Conservation (phyloP, 2,329 filamentous ascomycete genomes). For the Colletotrichum chlorophyti region DNA sequence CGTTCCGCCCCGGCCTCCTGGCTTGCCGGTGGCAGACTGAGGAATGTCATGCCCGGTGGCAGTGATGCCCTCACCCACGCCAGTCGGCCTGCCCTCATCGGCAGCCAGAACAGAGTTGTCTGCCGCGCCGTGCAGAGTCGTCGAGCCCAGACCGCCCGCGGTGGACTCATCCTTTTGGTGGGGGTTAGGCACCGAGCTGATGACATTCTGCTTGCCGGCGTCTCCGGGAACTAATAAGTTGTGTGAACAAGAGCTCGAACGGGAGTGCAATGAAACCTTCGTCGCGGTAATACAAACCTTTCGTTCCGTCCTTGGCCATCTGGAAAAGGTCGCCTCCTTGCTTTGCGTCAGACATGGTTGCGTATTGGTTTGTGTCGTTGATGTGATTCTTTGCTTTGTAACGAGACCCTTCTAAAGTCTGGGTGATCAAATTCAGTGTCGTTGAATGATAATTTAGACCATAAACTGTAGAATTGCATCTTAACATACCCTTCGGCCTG, state of each 20-base stretch:
- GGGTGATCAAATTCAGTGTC: too few relatives aligned
- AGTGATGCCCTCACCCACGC: slow-evolving; percentile 3
- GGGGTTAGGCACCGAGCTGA: slow-evolving; percentile 6
- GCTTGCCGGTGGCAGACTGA: slow-evolving; percentile 8
- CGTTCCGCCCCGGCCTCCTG: slow-evolving; percentile 7
- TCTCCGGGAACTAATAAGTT: not conserved
- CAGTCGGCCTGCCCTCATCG: slow-evolving; percentile 1
- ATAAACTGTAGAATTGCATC: too few relatives aligned
- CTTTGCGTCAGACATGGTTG: not conserved
- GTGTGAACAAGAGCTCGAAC: too few relatives aligned
- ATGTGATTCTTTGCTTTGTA: not conserved
- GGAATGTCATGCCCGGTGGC: slow-evolving; percentile 2
- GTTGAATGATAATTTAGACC: too few relatives aligned
- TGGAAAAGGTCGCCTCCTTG: slow-evolving; percentile 8
- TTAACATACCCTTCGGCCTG: too few relatives aligned
- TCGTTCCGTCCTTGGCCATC: slow-evolving; percentile 12
- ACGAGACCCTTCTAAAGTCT: too few relatives aligned
- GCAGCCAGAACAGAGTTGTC: not conserved
- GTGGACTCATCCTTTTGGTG: not conserved
- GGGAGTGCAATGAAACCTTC: too few relatives aligned
- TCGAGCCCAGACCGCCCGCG: not conserved
- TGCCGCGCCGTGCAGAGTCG: slow-evolving; percentile 1
- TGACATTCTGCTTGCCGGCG: slow-evolving; percentile 11
- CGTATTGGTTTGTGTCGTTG: too few relatives aligned
- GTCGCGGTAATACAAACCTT: not conserved